Evolutionary conservation across 345 rosid species (phyloP), one percentile per base, ranked within the genome.

Genomic region (Syzygium jambos): DNA sequence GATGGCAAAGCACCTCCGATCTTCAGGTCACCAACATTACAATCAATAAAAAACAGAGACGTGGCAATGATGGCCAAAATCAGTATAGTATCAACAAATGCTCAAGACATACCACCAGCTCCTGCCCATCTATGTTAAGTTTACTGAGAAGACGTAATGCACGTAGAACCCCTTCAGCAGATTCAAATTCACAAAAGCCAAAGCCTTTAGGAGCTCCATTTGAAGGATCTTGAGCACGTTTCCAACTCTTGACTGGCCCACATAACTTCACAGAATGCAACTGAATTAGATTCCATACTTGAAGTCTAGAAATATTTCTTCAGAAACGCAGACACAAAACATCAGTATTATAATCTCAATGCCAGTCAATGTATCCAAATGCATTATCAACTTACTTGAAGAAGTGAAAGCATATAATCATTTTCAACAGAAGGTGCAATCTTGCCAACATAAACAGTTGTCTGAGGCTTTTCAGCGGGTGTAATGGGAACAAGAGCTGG

Each of bases 111-210:
- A 96, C 99, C 98, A 94, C 78, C 87, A 98, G 90, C 90, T 96
- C 98, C 93, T 96, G 99, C 86, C 99, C 98, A 86, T 98, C 99
- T 87, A 98, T 93, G 84, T 91, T 95, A 84, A 93, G 95, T 95
- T 95, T 95, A 89, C 92, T 95, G 86, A 98, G 96, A 17, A 98
- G 91, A 85, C 99, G 99, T 84, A 98, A 89, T 83, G 99, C 99
- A 87, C 98, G 96, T 85, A 98, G 99, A 93, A 94, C 96, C 85
- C 98, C 99, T 91, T 98, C 99, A 77, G 99, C 96, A 90, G 96
- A 92, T 87, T 95, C 99, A 90, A 96, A 96, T 93, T 98, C 98
- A 92, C 96, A 98, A 90, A 98, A 95, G 52, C 99, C 99, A 90
- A 96, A 98, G 86, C 98, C 95, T 93, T 90, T 95, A 87, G 94